Percentiles rank a stretch among this genome's conserved stretches.
phyloP scores from a whole-genome alignment of 2,329 filamentous ascomycete species.

The Arthrobotrys conoides region DNA sequence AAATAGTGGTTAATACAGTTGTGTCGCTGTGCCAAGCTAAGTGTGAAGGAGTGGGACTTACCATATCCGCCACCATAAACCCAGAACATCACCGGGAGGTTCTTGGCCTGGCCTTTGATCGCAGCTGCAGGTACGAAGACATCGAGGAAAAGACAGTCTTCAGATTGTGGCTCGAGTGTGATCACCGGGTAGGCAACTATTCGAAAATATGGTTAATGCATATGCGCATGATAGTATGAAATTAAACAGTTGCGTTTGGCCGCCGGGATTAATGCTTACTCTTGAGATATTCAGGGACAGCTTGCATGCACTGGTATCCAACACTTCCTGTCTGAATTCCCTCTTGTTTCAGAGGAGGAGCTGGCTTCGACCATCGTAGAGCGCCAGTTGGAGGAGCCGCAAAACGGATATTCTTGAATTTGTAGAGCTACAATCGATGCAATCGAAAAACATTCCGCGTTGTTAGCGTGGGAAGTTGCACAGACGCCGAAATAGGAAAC shows the following conservation, averaged over 20 bases:
- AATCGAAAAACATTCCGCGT: constrained; percentile 23
- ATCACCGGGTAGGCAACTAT: constrained; percentile 62
- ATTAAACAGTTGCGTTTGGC: no score
- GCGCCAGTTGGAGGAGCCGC: constrained; percentile 68
- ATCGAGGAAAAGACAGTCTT: constrained; percentile 72
- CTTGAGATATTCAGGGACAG: constrained; percentile 59
- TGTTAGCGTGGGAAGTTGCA: constrained; percentile 26
- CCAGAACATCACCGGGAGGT: constrained; percentile 69
- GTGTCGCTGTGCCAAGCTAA: neutral
- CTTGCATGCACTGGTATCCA: constrained; percentile 66
- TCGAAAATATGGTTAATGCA: constrained; percentile 5
- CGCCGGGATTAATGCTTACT: constrained; percentile 42
- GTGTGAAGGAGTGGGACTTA: constrained; percentile 30
- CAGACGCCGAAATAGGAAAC: constrained; percentile 29
- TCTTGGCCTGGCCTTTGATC: constrained; percentile 65
- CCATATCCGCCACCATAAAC: constrained; percentile 70
- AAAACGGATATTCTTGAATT: constrained; percentile 69
- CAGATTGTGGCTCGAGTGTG: constrained; percentile 64
- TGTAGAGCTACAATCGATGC: constrained; percentile 65
- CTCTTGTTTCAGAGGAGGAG: constrained; percentile 65
- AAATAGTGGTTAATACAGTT: neutral
- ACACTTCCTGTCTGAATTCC: constrained; percentile 65
- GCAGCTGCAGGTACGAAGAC: constrained; percentile 70
- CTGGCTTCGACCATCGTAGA: constrained; percentile 68
- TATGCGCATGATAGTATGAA: constrained; percentile 5